Evolutionary conservation across 2,329 filamentous ascomycete genomes (phyloP).

Genomic region (Talaromyces sp.): DNA sequence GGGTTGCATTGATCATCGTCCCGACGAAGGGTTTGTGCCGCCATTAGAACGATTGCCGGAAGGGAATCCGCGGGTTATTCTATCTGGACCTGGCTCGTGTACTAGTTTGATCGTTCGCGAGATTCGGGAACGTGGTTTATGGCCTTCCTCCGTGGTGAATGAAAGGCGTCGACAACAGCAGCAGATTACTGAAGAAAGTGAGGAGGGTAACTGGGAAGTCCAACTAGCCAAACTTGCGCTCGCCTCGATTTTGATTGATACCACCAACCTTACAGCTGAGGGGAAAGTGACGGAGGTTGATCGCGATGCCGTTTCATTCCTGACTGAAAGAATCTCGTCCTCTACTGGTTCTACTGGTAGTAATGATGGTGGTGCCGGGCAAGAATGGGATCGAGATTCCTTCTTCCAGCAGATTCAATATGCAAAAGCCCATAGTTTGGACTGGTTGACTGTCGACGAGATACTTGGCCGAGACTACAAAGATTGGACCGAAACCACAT

Average conservation of each 20-base stretch:
- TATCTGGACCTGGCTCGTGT: slow-evolving; percentile 54
- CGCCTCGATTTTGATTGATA: slow-evolving; percentile 42
- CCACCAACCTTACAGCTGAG: slow-evolving; percentile 39
- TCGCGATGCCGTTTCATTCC: slow-evolving; percentile 46
- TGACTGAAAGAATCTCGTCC: slow-evolving; percentile 47
- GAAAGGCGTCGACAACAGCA: not conserved
- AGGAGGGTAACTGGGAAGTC: slow-evolving; percentile 32
- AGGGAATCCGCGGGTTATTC: slow-evolving; percentile 48
- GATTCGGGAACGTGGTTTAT: slow-evolving; percentile 42
- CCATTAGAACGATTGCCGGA: slow-evolving; percentile 28
- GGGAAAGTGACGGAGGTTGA: slow-evolving; percentile 45
- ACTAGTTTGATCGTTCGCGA: slow-evolving; percentile 53
- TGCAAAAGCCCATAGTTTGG: slow-evolving; percentile 53
- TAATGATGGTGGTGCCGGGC: not conserved
- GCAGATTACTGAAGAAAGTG: slow-evolving; percentile 23
- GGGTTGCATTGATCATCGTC: slow-evolving; percentile 59
- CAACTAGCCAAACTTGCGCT: slow-evolving; percentile 38
- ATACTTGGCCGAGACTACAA: slow-evolving; percentile 61
- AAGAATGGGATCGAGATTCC: slow-evolving; percentile 40
- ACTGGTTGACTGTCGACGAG: slow-evolving; percentile 49
- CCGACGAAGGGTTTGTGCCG: slow-evolving; percentile 52
- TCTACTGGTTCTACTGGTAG: slow-evolving; percentile 19
- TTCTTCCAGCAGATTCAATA: slow-evolving; percentile 50
- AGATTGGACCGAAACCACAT: slow-evolving; percentile 48
- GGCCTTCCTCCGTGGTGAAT: slow-evolving; percentile 17